Percentiles rank a stretch among this genome's conserved stretches.
These are phyloP conservation scores for Dictyostelium intermedium DNA, from an alignment of 78 protist genomes.

Conservation along the genomic window DNA sequence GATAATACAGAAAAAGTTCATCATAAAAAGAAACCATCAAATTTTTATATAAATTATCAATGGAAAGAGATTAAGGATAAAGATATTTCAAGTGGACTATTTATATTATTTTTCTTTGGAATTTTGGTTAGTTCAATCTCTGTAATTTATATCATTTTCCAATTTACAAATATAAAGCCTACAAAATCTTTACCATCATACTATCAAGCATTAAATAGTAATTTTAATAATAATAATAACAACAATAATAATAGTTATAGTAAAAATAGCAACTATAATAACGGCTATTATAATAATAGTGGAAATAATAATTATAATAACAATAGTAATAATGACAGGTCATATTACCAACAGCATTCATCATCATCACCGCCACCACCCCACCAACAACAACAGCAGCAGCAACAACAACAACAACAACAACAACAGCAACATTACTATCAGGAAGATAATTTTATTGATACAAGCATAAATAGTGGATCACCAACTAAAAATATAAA, in stretches of 20 bases:
- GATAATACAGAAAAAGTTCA: conserved; percentile 65
- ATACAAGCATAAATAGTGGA: not conserved
- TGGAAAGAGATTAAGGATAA: conserved; percentile 60
- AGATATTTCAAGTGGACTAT: conserved; percentile 35
- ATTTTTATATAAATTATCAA: conserved; percentile 53
- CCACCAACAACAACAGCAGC: conserved; percentile 31
- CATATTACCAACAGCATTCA: not conserved
- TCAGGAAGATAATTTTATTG: not conserved
- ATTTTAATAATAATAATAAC: not conserved
- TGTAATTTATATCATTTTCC: conserved; percentile 1
- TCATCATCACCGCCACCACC: not conserved
- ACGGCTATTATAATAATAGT: not conserved
- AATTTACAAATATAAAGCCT: not conserved
- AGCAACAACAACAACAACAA: conserved; percentile 20
- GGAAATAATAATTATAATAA: not conserved
- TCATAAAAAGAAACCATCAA: conserved; percentile 45
- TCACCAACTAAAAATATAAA: not conserved
- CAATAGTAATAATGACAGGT: not conserved
- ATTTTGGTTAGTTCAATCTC: conserved; percentile 16
- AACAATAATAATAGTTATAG: not conserved
- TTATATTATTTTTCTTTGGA: conserved; percentile 58
- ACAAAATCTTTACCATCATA: not conserved
- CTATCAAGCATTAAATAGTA: not conserved
- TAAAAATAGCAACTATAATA: not conserved
- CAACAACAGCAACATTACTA: not conserved